phyloP scores from a whole-genome alignment of 1,139 yeast genomes.

The Hyphopichia fennica region DNA sequence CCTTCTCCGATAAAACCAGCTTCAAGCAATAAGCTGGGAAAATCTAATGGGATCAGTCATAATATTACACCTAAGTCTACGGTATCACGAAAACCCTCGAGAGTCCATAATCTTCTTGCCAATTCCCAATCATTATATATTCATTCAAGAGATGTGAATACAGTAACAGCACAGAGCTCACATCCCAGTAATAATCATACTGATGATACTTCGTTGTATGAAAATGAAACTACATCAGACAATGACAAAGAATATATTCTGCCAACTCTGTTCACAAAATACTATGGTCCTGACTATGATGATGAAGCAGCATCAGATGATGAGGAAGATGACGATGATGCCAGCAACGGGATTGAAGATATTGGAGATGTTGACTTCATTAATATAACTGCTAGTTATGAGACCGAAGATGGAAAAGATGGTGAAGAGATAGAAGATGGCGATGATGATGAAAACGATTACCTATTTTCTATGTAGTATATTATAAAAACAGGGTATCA shows the following conservation, averaged over 20 bases:
- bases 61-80: background rate
- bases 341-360: slow-evolving; percentile 14
- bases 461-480: slow-evolving; percentile 26
- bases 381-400: slow-evolving; percentile 20
- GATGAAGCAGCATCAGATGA: slow-evolving; percentile 14
- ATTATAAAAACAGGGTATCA: too few species aligned
- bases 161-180: slow-evolving; percentile 12
- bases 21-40: background rate
- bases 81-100: slow-evolving; percentile 14
- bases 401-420: slow-evolving; percentile 11
- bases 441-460: slow-evolving; percentile 30
- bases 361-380: slow-evolving; percentile 31
- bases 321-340: slow-evolving; percentile 20
- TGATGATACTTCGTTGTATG: slow-evolving; percentile 12
- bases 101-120: slow-evolving; percentile 36
- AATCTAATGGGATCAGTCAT: background rate
- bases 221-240: slow-evolving; percentile 19
- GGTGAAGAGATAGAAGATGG: slow-evolving; percentile 13
- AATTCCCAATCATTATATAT: slow-evolving; percentile 42
- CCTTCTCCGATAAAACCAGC: background rate
- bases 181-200: slow-evolving; percentile 8
- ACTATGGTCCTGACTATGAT: slow-evolving; percentile 22
- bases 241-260: slow-evolving; percentile 41
- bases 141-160: slow-evolving; percentile 18
- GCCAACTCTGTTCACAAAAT: slow-evolving; percentile 42